Conservation (phyloP, 805 yeast genomes). For the Pichia manshurica region DNA sequence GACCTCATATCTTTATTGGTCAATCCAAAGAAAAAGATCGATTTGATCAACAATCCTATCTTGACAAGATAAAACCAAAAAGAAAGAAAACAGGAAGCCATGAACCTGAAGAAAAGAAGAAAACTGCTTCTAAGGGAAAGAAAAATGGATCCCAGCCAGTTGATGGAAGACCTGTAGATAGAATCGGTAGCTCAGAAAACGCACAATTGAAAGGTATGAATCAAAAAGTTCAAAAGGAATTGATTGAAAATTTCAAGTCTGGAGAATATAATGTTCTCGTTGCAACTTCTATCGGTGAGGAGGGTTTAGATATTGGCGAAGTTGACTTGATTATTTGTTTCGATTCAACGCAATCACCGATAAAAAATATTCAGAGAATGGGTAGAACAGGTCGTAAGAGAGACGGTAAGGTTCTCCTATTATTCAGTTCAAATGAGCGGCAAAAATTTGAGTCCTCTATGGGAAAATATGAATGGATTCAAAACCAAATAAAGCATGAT, state of each 20-base stretch:
- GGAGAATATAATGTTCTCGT: constrained; percentile 78
- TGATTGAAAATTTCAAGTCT: constrained; percentile 63
- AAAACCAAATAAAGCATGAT: constrained; percentile 49
- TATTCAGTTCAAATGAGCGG: constrained; percentile 75
- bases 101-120: constrained; percentile 28
- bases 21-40: constrained; percentile 74
- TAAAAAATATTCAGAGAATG: constrained; percentile 90
- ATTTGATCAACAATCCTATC: constrained; percentile 51
- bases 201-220: constrained; percentile 85
- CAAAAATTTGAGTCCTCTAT: constrained; percentile 76
- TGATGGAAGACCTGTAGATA: constrained; percentile 24
- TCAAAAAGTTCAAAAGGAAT: constrained; percentile 79
- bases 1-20: constrained; percentile 88
- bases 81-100: constrained; percentile 15
- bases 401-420: constrained; percentile 72
- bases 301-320: constrained; percentile 97
- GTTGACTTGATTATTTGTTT: constrained; percentile 90
- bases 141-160: background rate
- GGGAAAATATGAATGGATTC: constrained; percentile 76
- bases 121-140: background rate
- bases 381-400: constrained; percentile 97
- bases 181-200: constrained; percentile 61
- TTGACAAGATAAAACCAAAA: constrained; percentile 15
- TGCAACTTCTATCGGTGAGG: constrained; percentile 97
- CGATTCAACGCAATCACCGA: constrained; percentile 91